phyloP scores from a whole-genome alignment of 306 rosid genomes.

The Rosa persica region DNA sequence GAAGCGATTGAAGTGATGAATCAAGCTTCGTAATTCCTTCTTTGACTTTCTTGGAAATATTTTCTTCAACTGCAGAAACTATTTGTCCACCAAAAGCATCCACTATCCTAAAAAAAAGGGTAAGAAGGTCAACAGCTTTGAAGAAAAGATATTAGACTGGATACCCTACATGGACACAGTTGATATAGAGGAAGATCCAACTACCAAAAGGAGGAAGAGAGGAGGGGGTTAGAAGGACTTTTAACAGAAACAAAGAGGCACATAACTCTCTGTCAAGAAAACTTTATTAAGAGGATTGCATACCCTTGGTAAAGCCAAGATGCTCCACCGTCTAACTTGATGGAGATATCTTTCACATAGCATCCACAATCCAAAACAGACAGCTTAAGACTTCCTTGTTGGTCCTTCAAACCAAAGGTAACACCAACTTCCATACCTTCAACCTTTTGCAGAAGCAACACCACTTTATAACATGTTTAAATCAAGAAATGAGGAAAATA shows the following conservation, averaged over 20 bases:
- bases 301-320: constrained; percentile 95
- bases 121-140: neutral
- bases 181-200: neutral
- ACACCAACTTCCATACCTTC: constrained; percentile 66
- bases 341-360: constrained; percentile 52
- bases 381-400: constrained; percentile 65
- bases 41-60: constrained; percentile 51
- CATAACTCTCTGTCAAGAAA: constrained; percentile 18
- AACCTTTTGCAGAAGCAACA: constrained; percentile 57
- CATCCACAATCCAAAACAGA: constrained; percentile 64
- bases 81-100: constrained; percentile 57
- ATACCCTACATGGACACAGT: neutral
- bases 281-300: constrained; percentile 31
- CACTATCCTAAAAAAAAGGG: constrained; percentile 49
- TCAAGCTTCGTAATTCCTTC: constrained; percentile 65
- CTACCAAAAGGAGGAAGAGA: neutral
- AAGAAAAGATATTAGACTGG: neutral
- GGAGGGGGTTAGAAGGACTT: neutral
- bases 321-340: constrained; percentile 78
- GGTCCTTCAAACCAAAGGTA: constrained; percentile 52
- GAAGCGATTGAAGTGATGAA: constrained; percentile 56
- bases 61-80: constrained; percentile 65
- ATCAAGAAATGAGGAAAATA: neutral
- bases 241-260: neutral
- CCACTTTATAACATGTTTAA: constrained; percentile 13